phyloP scores from a whole-genome alignment of 75 land plant species.

The Cupressus sempervirens region DNA sequence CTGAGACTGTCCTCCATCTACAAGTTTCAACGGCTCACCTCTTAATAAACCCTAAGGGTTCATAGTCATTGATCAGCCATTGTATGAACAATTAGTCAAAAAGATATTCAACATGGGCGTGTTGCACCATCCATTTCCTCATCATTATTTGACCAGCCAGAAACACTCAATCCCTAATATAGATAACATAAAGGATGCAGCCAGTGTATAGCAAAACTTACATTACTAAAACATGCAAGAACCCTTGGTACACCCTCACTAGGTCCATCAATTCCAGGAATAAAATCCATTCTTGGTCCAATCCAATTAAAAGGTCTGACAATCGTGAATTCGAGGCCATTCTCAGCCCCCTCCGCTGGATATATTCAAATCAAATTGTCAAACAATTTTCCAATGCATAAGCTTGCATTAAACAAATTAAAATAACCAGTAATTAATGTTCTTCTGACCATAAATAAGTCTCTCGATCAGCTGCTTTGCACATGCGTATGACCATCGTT shows the following conservation, averaged over 20 bases:
- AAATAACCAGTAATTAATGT: not conserved
- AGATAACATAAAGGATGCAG: not conserved
- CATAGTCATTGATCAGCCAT: not conserved
- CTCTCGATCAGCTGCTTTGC: conserved; percentile 97
- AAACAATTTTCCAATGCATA: not conserved
- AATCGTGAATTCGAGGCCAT: conserved; percentile 93
- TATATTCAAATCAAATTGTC: not conserved
- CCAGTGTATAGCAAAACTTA: conserved; percentile 24
- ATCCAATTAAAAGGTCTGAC: conserved; percentile 99
- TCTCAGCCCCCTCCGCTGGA: conserved; percentile 93
- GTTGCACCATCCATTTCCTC: not conserved
- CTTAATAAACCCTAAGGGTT: conserved; percentile 64
- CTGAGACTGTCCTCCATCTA: conserved; percentile 91
- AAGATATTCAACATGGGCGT: not conserved
- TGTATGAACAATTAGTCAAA: not conserved
- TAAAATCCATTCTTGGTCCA: conserved; percentile 99
- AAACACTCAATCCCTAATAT: not conserved
- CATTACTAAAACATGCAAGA: conserved; percentile 95
- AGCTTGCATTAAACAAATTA: not conserved
- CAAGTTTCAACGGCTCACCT: conserved; percentile 91
- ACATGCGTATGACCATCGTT: conserved; percentile 98
- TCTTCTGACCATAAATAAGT: conserved; percentile 71
- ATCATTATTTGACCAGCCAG: not conserved
- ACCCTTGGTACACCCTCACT: conserved; percentile 97
- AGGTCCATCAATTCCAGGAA: conserved; percentile 98